These are phyloP conservation scores for Backusella tuberculispora DNA, from an alignment of 192 early-diverging fungal species.

Conservation along the genomic window DNA sequence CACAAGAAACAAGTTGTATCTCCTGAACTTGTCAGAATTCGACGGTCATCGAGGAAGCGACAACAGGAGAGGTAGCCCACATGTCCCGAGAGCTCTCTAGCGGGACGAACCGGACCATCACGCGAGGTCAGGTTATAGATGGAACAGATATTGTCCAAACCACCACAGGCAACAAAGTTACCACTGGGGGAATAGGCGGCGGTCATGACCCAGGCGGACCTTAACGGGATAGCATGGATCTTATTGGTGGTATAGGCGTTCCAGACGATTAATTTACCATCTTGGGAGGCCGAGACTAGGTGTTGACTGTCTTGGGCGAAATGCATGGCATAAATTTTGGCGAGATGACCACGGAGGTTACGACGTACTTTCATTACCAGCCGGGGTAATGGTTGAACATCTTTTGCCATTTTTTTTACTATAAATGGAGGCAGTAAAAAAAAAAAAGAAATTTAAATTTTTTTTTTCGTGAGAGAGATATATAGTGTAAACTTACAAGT, in stretches of 20 bases:
- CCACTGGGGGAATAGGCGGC: conserved; percentile 97
- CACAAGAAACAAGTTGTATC: conserved; percentile 99
- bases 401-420: conserved; percentile 47
- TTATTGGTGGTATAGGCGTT: conserved; percentile 99
- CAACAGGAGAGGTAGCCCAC: conserved; percentile 98
- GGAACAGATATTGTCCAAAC: conserved; percentile 98
- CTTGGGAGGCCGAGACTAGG: conserved; percentile 96
- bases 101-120: conserved; percentile 92
- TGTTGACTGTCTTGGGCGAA: conserved; percentile 80
- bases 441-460: neutral
- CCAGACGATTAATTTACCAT: conserved; percentile 99
- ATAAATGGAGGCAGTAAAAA: conserved; percentile 3
- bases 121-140: conserved; percentile 97
- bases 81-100: conserved; percentile 90
- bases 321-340: conserved; percentile 91
- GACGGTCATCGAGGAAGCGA: conserved; percentile 92
- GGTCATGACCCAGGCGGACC: conserved; percentile 99
- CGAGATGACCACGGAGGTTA: conserved; percentile 97
- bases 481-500: conserved; percentile 68
- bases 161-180: conserved; percentile 97
- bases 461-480: neutral
- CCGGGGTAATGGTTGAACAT: conserved; percentile 85
- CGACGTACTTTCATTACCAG: conserved; percentile 92
- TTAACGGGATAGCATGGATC: conserved; percentile 96
- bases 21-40: conserved; percentile 93